Evolutionary conservation across 129 eudicot genomes (phyloP).

Genomic region (Smallanthus sonchifolius): DNA sequence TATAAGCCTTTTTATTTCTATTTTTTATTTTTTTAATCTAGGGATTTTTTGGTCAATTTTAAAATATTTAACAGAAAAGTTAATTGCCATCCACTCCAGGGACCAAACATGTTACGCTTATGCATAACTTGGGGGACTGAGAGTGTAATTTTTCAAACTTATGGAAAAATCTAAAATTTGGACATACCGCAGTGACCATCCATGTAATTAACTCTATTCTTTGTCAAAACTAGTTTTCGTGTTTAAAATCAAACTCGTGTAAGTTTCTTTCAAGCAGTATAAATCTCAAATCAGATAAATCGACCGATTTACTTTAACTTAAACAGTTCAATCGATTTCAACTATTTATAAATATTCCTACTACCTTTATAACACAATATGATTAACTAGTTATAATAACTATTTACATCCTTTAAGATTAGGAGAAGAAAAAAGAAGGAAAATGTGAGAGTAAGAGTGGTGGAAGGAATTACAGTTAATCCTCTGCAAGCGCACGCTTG

Average conservation of each 20-base stretch:
- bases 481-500: slow-evolving; percentile 35
- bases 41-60: too few species aligned
- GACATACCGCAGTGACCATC: too few species aligned
- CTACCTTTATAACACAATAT: not conserved
- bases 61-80: too few species aligned
- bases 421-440: not conserved
- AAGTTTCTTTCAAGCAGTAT: not conserved
- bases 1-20: too few species aligned
- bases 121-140: too few species aligned
- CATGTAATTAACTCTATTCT: not conserved
- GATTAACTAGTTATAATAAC: too few species aligned
- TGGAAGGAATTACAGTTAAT: slow-evolving; percentile 14
- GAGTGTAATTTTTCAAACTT: too few species aligned
- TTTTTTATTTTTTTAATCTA: too few species aligned
- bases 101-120: too few species aligned
- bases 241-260: not conserved
- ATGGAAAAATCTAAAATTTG: too few species aligned
- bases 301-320: not conserved
- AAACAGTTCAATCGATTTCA: not conserved
- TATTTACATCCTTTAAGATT: not conserved
- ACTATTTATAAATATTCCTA: too few species aligned
- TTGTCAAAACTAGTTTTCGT: not conserved
- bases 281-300: not conserved
- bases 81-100: too few species aligned
- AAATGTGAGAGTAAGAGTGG: not conserved